These are phyloP conservation scores for Rhizopus arrhizus DNA, from an alignment of 371 early-diverging fungal genomes.

Conservation along the genomic window DNA sequence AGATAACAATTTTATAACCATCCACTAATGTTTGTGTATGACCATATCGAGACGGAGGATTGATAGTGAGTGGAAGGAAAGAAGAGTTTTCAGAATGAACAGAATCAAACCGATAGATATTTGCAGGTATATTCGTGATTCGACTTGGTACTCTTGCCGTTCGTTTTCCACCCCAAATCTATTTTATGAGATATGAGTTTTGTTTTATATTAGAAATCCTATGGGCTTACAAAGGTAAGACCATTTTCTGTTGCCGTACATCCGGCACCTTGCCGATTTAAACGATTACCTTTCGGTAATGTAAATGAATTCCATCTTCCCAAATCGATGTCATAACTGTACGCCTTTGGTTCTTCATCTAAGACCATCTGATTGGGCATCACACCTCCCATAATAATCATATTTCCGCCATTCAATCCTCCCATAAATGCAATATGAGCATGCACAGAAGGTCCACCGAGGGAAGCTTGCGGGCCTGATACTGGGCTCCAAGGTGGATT, in stretches of 20 bases:
- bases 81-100: constrained; percentile 34
- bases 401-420: constrained; percentile 29
- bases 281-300: constrained; percentile 34
- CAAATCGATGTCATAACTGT: constrained; percentile 37
- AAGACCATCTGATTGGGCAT: constrained; percentile 23
- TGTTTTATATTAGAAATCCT: no score
- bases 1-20: constrained; percentile 34
- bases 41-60: constrained; percentile 37
- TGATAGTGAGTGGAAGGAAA: not conserved
- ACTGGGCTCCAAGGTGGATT: constrained; percentile 46
- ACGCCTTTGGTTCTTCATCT: constrained; percentile 34
- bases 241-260: constrained; percentile 33
- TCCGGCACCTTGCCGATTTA: constrained; percentile 44
- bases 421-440: constrained; percentile 44
- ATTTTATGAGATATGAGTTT: not conserved
- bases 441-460: constrained; percentile 45
- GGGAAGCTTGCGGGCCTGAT: constrained; percentile 40
- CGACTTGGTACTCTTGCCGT: constrained; percentile 9
- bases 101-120: constrained; percentile 40
- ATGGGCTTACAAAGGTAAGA: constrained; percentile 37
- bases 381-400: constrained; percentile 45
- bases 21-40: constrained; percentile 45
- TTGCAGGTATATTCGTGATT: constrained; percentile 10
- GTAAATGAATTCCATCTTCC: constrained; percentile 44
- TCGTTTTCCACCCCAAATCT: constrained; percentile 52